phyloP scores from a whole-genome alignment of 169 alveolate genomes.

The Sarcocystis neurona region DNA sequence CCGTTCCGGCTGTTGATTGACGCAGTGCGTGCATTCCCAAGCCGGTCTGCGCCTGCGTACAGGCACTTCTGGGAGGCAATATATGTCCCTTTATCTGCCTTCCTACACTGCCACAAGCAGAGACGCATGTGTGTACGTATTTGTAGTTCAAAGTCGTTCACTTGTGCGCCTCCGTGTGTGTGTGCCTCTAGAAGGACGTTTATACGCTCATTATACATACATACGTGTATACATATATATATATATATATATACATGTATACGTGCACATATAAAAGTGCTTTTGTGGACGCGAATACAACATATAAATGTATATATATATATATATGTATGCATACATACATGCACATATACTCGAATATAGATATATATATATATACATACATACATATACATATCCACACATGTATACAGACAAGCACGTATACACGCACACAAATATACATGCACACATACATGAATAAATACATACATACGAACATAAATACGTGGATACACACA shows the following conservation, averaged over 20 bases:
- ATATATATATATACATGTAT: too few species aligned
- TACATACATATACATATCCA: neutral
- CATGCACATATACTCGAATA: neutral
- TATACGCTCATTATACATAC: too few species aligned
- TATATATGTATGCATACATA: neutral
- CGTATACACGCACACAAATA: neutral
- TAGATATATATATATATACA: neutral
- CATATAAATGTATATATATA: neutral
- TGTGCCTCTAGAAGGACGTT: neutral
- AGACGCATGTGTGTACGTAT: too few species aligned
- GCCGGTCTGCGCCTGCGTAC: too few species aligned
- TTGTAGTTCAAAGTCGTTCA: too few species aligned
- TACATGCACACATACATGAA: neutral
- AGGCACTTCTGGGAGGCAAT: too few species aligned
- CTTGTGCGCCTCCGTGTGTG: too few species aligned
- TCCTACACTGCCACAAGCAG: too few species aligned
- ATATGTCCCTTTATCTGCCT: too few species aligned
- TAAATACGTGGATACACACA: neutral
- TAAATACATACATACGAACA: neutral
- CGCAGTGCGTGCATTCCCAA: too few species aligned
- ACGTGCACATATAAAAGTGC: neutral
- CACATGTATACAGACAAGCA: neutral
- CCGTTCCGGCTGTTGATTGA: too few species aligned
- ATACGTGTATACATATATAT: neutral
- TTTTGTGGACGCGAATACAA: neutral